Evolutionary conservation across 2,329 filamentous ascomycete genomes (phyloP).

Genomic region (Parascedosporium putredinis): DNA sequence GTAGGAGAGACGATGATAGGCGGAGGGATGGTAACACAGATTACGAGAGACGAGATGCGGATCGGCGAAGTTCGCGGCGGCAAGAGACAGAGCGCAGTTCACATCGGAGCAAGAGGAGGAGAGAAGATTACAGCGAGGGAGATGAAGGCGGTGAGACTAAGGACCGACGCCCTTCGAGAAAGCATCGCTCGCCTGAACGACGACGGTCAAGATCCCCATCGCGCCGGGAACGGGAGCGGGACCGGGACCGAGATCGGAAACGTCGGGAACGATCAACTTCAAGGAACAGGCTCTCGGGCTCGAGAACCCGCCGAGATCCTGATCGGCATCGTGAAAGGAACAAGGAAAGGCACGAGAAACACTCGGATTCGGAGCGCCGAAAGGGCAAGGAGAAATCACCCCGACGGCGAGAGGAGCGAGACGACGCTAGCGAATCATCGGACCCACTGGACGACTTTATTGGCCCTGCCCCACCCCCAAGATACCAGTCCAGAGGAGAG

Average conservation of each 20-base stretch:
- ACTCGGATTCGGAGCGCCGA: constrained; percentile 7
- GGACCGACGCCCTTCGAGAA: constrained; percentile 8
- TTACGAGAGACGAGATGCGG: not conserved
- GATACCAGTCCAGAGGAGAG: constrained; percentile 44
- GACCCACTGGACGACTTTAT: constrained; percentile 69
- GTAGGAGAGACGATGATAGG: not conserved
- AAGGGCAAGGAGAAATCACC: constrained; percentile 10
- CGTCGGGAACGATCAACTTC: constrained; percentile 22
- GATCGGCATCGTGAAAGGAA: constrained; percentile 9
- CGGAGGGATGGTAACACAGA: not conserved
- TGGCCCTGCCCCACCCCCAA: constrained; percentile 55
- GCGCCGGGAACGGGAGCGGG: constrained; percentile 16
- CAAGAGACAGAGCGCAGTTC: not conserved
- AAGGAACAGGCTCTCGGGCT: not conserved
- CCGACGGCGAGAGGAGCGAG: constrained; percentile 14
- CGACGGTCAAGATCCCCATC: constrained; percentile 22
- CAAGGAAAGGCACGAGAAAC: not conserved
- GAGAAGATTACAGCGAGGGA: not conserved
- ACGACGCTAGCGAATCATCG: constrained; percentile 35
- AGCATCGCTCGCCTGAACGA: constrained; percentile 12
- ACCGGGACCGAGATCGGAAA: no score
- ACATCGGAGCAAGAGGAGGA: not conserved
- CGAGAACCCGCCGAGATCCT: not conserved
- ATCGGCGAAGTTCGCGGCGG: not conserved
- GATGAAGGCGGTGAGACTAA: constrained; percentile 11